A percentile compares a stretch with the other conserved stretches of the same genome.
phyloP scores from a whole-genome alignment of 345 rosid species.

The Citropsis articulata region DNA sequence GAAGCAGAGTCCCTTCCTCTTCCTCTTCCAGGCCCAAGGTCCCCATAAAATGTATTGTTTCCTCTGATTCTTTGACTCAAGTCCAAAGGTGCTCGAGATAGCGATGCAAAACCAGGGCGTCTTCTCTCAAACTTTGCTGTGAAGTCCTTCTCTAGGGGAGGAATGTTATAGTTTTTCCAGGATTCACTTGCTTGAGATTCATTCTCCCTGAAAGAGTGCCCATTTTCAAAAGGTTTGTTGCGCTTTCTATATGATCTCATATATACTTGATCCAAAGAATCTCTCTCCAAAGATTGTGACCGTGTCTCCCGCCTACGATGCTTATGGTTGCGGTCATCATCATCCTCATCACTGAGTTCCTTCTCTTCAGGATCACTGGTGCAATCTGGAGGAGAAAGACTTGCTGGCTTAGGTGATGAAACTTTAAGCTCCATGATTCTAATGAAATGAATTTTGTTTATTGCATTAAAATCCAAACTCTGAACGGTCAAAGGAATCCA shows the following conservation, averaged over 20 bases:
- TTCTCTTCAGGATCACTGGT: conserved; percentile 79
- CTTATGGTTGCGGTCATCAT: conserved; percentile 96
- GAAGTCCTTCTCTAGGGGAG: conserved; percentile 43
- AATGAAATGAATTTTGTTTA: conserved; percentile 13
- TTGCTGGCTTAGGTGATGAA: conserved; percentile 57
- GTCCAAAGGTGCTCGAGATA: conserved; percentile 51
- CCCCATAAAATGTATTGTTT: conserved; percentile 59
- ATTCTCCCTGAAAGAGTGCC: conserved; percentile 53
- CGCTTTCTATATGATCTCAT: conserved; percentile 68
- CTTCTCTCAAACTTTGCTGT: conserved; percentile 55
- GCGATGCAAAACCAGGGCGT: conserved; percentile 44
- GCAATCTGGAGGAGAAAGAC: conserved; percentile 65
- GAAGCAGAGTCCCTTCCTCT: conserved; percentile 77
- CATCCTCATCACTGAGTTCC: conserved; percentile 97
- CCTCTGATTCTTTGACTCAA: conserved; percentile 57
- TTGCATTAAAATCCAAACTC: conserved; percentile 21
- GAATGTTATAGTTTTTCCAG: conserved; percentile 38
- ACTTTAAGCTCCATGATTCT: conserved; percentile 67
- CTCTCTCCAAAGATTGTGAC: conserved; percentile 73
- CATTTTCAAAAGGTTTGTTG: conserved; percentile 61
- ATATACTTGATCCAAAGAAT: conserved; percentile 49
- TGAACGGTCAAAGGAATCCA: conserved; percentile 14
- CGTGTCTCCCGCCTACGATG: conserved; percentile 75
- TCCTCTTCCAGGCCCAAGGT: conserved; percentile 70
- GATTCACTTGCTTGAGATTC: conserved; percentile 49